Evolutionary conservation across 164 flowering plant genomes (phyloP).

Genomic region (Protea cynaroides): DNA sequence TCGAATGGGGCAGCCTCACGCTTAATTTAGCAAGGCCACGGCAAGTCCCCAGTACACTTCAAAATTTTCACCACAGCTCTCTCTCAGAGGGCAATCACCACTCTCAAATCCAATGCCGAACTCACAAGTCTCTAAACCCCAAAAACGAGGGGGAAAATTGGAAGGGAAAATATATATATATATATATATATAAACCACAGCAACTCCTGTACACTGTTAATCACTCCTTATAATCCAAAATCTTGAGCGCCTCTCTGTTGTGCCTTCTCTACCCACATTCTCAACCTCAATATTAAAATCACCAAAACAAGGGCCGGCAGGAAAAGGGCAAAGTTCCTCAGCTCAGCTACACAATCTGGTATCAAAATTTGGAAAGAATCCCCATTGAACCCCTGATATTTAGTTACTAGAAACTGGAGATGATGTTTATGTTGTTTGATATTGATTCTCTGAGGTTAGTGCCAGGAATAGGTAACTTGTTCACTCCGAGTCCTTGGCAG

Average conservation of each 20-base stretch:
- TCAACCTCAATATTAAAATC: conserved; percentile 7
- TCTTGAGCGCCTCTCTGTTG: conserved; percentile 6
- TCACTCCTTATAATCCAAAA: conserved; percentile 5
- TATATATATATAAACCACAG: background rate
- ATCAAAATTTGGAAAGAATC: conserved; percentile 16
- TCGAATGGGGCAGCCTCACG: no score
- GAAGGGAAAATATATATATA: no score
- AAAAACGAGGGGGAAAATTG: background rate
- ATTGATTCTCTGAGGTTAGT: conserved; percentile 21
- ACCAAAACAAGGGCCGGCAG: no score
- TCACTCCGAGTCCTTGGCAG: conserved; percentile 45
- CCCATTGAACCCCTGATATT: background rate
- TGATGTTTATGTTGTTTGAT: conserved; percentile 8
- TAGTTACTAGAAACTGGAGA: conserved; percentile 5
- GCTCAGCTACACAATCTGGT: background rate
- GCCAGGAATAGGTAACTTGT: conserved; percentile 12
- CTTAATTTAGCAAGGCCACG: no score
- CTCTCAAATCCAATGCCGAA: background rate
- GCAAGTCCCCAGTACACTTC: background rate
- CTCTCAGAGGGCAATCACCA: no score
- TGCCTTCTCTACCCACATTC: conserved; percentile 7
- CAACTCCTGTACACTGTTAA: conserved; percentile 19
- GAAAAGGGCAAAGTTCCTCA: background rate
- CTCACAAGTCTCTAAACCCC: background rate
- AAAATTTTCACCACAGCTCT: background rate